Evolutionary conservation across 768 basidiomycete genomes (phyloP), one percentile per base, ranked within the genome.

Genomic region (Gloeostereum incarnatum): DNA sequence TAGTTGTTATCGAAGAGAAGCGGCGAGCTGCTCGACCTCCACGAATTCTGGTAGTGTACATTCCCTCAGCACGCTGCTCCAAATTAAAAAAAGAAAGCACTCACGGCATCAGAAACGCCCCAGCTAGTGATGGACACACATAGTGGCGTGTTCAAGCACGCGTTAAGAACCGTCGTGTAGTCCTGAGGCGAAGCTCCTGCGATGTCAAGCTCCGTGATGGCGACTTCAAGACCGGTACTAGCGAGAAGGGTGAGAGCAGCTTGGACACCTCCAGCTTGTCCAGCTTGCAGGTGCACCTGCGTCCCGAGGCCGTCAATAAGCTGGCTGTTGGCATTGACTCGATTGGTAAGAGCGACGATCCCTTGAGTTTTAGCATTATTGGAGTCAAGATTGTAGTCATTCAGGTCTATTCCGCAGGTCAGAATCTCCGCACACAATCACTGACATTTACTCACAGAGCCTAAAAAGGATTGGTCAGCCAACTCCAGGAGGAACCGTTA

Each of bases 241-340:
- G 69, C 65, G n/a, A 70, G 59, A 19, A 63, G 60, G 18, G 57
- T 60, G n/a, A 72, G 52, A n/a, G 65, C 68, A 31, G 58, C 63
- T 41, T 62, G 59, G 6, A 54, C 59, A 35, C 65, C 62, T 16
- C 65, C 58, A 19, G 65, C 54, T 27, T 63, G 61, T 16, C 62
- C 63, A 40, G 62, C 61, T 62, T 64, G 49, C 11, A 70, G 48
- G 46, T 72, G 70, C 47, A 58, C 59, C 44, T 71, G 68, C 11
- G 69, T 65, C 35, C 69, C 69, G 44, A 71, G 63, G 43, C 67
- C 70, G 40, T 73, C 68, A 48, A 73, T 68, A 35, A 65, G 47
- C 41, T 60, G 57, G 24, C 55, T 52, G 27, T 48, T 52, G 32
- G 58, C 46, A 52, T 69, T 71, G 45, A 65, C 47, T 17, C 60